Percentiles rank a stretch among this genome's conserved stretches.
These are phyloP conservation scores for Podila verticillata DNA, from an alignment of 192 early-diverging fungal species.

Conservation along the genomic window DNA sequence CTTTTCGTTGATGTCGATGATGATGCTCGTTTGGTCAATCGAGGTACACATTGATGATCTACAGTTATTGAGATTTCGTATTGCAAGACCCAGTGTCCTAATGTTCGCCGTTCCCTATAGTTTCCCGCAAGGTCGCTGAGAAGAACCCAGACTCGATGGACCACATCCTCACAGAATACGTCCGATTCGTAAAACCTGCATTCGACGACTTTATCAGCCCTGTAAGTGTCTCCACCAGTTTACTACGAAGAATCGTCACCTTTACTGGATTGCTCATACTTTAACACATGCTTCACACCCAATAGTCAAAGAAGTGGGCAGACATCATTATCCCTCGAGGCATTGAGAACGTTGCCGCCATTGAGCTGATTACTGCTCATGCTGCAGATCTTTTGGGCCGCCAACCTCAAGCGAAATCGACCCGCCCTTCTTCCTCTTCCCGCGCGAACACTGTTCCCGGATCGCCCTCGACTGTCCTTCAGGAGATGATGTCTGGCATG, in stretches of 20 bases:
- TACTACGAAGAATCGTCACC: background rate
- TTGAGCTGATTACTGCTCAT: conserved; percentile 69
- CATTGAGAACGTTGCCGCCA: conserved; percentile 67
- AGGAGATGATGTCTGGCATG: conserved; percentile 14
- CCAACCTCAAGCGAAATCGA: conserved; percentile 19
- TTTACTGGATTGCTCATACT: background rate
- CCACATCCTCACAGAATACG: conserved; percentile 72
- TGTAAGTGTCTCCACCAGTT: conserved; percentile 36
- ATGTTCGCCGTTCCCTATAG: conserved; percentile 26
- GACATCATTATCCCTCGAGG: conserved; percentile 81
- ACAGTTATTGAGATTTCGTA: too few relatives aligned
- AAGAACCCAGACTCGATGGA: conserved; percentile 56
- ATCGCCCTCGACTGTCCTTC: conserved; percentile 10
- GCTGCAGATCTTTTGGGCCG: conserved; percentile 33
- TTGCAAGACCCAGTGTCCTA: background rate
- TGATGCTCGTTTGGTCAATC: conserved; percentile 73
- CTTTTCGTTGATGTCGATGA: conserved; percentile 85
- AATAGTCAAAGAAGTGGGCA: conserved; percentile 76
- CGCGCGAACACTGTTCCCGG: background rate
- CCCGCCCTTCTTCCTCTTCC: conserved; percentile 18
- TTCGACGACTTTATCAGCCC: conserved; percentile 92
- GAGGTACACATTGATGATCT: conserved; percentile 29
- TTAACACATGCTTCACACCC: background rate
- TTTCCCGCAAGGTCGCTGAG: conserved; percentile 31
- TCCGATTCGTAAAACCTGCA: conserved; percentile 82